Evolutionary conservation across 2,329 filamentous ascomycete genomes (phyloP), one percentile per base, ranked within the genome.

Genomic region (Penicillium sp.): DNA sequence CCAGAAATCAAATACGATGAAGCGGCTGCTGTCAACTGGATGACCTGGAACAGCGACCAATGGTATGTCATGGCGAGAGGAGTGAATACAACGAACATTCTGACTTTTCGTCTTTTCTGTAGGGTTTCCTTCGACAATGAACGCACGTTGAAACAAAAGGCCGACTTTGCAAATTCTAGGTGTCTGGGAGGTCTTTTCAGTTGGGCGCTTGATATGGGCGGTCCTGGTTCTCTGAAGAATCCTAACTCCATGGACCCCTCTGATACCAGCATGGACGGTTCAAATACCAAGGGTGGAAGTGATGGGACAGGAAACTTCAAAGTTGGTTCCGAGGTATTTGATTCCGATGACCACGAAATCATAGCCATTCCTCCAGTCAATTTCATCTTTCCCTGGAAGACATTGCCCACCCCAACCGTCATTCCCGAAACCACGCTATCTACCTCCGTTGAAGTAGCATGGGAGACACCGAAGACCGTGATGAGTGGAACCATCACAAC

Each of bases 181-280:
- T 61, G 59, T 41, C 48, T 61, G 10, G 54, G 56, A 2, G 59
- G 59, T 3, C 53, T 53, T 1, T 60, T 61, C 46, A 42, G 44
- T 8, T 61, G 59, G 59, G 47, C 59, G 3, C 21, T 61, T 2
- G 59, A 61, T 43, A 23, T 54, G 15, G 59, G 58, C 43, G 56
- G 54, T 20, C 54, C 47, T 1, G 54, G 46, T 3, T 51, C 46
- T 4, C 32, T 45, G 13, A 24, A 10, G 3, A 54, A 56, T 30
- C 54, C 54, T 3, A 54, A 54, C 18, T 18, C 36, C 15, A 10
- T 51, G 6, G 42, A 29, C 12, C n/a, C 18, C 20, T 30, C 30
- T 13, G 40, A 53, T 18, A 26, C 40, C 5, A 30, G n/a, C 13
- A 33, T 53, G 36, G 17, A 20, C 7, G 40, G 51, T 32, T 23